A percentile compares a stretch with the other conserved stretches of the same genome.
Conservation (phyloP, 1,139 yeast species). For the Suhomyces bribrorum region DNA sequence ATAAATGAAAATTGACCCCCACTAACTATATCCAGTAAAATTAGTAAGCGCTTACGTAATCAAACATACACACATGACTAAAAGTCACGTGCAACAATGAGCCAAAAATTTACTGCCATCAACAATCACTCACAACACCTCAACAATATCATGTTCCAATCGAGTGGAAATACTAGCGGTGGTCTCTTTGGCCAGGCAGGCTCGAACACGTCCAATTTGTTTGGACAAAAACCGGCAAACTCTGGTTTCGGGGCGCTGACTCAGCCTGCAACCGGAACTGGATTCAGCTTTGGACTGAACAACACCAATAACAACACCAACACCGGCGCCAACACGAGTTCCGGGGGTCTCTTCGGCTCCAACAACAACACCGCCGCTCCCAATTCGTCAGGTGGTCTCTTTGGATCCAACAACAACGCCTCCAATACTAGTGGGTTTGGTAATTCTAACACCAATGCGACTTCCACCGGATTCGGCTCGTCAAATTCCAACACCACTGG, state of each 20-base stretch:
- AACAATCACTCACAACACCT: not conserved
- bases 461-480: not conserved
- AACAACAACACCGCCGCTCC: not conserved
- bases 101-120: constrained; percentile 4
- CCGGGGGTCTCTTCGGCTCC: constrained; percentile 8
- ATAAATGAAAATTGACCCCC: too few relatives aligned
- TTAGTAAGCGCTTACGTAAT: too few relatives aligned
- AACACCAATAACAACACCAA: constrained; percentile 3
- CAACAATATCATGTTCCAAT: constrained; percentile 8
- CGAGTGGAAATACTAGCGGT: constrained; percentile 7
- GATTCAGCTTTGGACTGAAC: constrained; percentile 8
- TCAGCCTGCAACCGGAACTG: constrained; percentile 1
- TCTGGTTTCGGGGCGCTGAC: constrained; percentile 9
- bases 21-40: too few relatives aligned
- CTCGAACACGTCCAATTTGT: constrained; percentile 8
- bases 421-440: constrained; percentile 16
- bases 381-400: constrained; percentile 17
- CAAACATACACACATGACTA: too few relatives aligned
- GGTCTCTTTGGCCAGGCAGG: constrained; percentile 12
- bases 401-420: constrained; percentile 14
- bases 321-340: not conserved
- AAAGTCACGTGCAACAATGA: too few relatives aligned
- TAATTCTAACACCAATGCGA: constrained; percentile 7
- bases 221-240: constrained; percentile 11
- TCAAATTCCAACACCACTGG: not conserved